Evolutionary conservation across 2,329 filamentous ascomycete genomes (phyloP).

Genomic region (Pseudogymnoascus pannorum): DNA sequence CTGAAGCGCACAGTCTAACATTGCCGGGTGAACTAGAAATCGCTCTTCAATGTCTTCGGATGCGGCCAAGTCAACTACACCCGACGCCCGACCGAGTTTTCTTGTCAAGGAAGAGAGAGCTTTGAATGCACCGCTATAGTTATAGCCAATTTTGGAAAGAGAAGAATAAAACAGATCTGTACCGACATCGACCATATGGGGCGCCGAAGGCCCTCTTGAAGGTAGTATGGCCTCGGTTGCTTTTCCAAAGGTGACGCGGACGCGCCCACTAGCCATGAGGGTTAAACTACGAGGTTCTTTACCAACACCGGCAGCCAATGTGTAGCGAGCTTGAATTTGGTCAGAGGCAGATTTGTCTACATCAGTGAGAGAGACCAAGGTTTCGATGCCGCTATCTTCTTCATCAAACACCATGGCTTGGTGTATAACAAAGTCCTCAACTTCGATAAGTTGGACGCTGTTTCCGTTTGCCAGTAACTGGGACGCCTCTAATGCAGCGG

Average conservation of each 20-base stretch:
- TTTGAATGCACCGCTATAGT: conserved; percentile 17
- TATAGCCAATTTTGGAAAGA: conserved; percentile 15
- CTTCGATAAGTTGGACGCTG: conserved; percentile 31
- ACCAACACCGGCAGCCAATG: neutral
- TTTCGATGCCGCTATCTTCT: conserved; percentile 15
- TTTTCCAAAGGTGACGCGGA: neutral
- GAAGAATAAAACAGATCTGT: conserved; percentile 18
- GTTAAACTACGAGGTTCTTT: no score
- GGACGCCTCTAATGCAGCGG: conserved; percentile 41
- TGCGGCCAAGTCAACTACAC: neutral
- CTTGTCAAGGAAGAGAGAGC: conserved; percentile 13
- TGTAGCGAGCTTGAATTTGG: neutral
- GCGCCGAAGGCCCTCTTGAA: neutral
- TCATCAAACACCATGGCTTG: conserved; percentile 17
- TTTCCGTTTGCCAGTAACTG: conserved; percentile 14
- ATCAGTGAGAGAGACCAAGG: conserved; percentile 12
- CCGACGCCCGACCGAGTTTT: conserved; percentile 11
- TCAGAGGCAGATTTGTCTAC: neutral
- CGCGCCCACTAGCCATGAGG: no score
- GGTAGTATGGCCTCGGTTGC: neutral
- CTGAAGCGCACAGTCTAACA: conserved; percentile 50
- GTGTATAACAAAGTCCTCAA: conserved; percentile 16
- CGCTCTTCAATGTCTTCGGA: neutral
- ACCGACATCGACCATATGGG: conserved; percentile 13
- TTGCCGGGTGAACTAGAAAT: conserved; percentile 46